These are phyloP conservation scores for Paraphoma chrysanthemicola DNA, from an alignment of 2,329 filamentous ascomycete species.

Conservation along the genomic window DNA sequence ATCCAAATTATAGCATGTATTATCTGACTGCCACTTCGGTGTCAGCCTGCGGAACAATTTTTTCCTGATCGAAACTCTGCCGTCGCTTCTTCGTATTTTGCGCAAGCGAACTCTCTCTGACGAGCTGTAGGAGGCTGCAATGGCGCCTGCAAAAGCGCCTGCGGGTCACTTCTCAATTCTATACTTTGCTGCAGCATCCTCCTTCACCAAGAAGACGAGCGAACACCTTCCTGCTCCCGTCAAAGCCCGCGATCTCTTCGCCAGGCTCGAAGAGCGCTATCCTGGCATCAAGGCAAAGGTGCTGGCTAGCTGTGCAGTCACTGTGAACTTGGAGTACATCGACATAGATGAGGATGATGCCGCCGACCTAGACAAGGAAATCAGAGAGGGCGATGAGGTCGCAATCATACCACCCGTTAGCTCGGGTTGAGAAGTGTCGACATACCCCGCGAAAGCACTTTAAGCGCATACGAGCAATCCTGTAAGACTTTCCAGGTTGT, in stretches of 20 bases:
- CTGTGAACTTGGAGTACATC: constrained; percentile 82
- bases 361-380: constrained; percentile 55
- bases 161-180: constrained; percentile 77
- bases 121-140: constrained; percentile 22
- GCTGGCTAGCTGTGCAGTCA: constrained; percentile 75
- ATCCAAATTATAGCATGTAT: constrained; percentile 57
- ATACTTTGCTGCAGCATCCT: constrained; percentile 80
- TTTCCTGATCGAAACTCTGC: constrained; percentile 36
- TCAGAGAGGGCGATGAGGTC: constrained; percentile 80
- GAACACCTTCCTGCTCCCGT: constrained; percentile 74
- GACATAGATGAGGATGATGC: constrained; percentile 66
- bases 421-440: constrained; percentile 78
- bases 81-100: not conserved
- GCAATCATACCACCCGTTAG: constrained; percentile 89
- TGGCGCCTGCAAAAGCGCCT: constrained; percentile 58
- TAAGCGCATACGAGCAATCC: no score
- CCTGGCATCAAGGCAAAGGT: constrained; percentile 73
- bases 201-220: constrained; percentile 71
- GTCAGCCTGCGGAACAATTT: constrained; percentile 41
- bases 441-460: no score
- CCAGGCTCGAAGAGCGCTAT: constrained; percentile 72
- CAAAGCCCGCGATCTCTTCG: constrained; percentile 67
- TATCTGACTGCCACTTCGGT: constrained; percentile 50
- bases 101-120: constrained; percentile 18
- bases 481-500: no score